Conservation (phyloP, 2,329 filamentous ascomycete species). For the Clarireedia homoeocarpa region DNA sequence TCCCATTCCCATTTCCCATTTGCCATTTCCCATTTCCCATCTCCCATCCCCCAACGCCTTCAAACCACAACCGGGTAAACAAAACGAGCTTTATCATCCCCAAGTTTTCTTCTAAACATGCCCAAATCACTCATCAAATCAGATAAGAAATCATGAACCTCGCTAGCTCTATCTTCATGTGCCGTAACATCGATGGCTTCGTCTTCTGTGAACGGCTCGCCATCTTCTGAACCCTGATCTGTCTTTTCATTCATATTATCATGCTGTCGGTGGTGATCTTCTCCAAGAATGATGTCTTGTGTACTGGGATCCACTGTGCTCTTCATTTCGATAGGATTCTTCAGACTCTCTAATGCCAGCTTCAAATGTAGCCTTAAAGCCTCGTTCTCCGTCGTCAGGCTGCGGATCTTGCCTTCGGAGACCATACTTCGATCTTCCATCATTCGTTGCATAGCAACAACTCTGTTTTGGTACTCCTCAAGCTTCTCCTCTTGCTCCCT, state of each 20-base stretch:
- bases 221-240: slow-evolving; percentile 13
- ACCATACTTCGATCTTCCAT: slow-evolving; percentile 94
- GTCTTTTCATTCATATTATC: slow-evolving; percentile 24
- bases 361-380: slow-evolving; percentile 80
- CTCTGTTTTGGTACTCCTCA: slow-evolving; percentile 90
- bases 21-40: background rate
- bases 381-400: slow-evolving; percentile 83
- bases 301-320: slow-evolving; percentile 25
- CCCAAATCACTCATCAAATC: slow-evolving; percentile 72
- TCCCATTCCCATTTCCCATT: too few relatives aligned
- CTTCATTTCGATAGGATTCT: slow-evolving; percentile 70
- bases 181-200: slow-evolving; percentile 47
- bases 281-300: slow-evolving; percentile 5
- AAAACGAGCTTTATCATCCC: slow-evolving; percentile 69
- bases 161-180: slow-evolving; percentile 45
- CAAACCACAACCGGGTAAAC: slow-evolving; percentile 19
- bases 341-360: slow-evolving; percentile 75
- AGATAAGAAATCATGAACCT: slow-evolving; percentile 80
- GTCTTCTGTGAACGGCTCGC: slow-evolving; percentile 44
- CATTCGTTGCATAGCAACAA: slow-evolving; percentile 81
- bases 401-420: slow-evolving; percentile 87
- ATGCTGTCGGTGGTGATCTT: slow-evolving; percentile 18
- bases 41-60: background rate
- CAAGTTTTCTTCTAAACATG: slow-evolving; percentile 78
- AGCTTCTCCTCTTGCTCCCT: slow-evolving; percentile 65